Percentiles rank a stretch among this genome's conserved stretches.
Evolutionary conservation across 768 basidiomycete genomes (phyloP).

Genomic region (Symmetrospora coprosmae): DNA sequence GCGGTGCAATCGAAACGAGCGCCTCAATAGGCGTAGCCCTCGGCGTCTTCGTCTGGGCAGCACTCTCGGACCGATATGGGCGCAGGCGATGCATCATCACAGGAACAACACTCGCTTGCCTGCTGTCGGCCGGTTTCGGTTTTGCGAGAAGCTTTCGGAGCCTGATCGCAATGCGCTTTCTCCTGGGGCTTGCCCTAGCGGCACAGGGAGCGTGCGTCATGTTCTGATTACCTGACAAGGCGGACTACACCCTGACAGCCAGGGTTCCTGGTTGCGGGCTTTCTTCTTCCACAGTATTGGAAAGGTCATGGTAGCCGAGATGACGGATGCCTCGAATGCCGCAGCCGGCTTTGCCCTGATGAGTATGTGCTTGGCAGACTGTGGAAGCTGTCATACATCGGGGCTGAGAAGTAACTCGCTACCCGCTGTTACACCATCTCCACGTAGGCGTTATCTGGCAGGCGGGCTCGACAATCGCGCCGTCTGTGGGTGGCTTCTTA

Average conservation of each 20-base stretch:
- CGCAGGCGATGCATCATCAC: neutral
- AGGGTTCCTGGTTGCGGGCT: too few relatives aligned
- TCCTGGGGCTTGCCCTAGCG: neutral
- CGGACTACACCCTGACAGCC: neutral
- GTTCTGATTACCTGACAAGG: too few relatives aligned
- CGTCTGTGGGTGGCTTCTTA: neutral
- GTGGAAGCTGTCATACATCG: neutral
- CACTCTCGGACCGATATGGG: neutral
- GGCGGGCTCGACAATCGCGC: neutral
- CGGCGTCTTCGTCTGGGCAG: neutral
- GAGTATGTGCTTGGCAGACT: neutral
- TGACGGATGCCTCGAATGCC: neutral
- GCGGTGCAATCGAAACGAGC: neutral
- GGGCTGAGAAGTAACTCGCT: too few relatives aligned
- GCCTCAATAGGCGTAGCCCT: neutral
- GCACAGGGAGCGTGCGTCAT: neutral
- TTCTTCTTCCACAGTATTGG: neutral
- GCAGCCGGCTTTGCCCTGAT: neutral
- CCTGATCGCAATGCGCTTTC: neutral
- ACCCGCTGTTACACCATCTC: too few relatives aligned
- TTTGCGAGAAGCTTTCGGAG: neutral
- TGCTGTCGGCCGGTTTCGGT: neutral
- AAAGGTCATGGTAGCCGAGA: neutral
- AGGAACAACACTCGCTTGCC: neutral
- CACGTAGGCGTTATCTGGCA: neutral